Base-by-base conservation (phyloP, 2,329 filamentous ascomycete species). In the Neofusicoccum sp. region DNA sequence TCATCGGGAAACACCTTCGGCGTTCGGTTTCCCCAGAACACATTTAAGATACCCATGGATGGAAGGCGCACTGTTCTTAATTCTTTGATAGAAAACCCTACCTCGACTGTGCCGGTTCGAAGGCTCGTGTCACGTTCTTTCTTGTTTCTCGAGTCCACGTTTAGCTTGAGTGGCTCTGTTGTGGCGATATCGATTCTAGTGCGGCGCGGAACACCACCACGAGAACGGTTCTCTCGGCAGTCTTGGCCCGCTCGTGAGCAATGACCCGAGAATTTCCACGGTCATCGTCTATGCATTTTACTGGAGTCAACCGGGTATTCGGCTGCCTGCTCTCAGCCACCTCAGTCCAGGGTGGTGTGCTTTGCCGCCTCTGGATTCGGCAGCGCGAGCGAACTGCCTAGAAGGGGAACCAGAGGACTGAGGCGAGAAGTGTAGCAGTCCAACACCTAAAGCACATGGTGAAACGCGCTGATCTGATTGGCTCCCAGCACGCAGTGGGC, bases 361-460 rank as follows among this genome's bases (percentile, higher is more conserved):
- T 43, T 33, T 4, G 51, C 36, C 26, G 51, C 4, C 8, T 4
- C 9, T n/a, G 26, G 26, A 33, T 43, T 16, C 8, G 36, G 11
- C 9, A 31, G 12, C 20, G 16, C 51, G 11, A 43, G 16, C 14
- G 36, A 43, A 33, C n/a, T 33, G 5, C 51, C 28, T 43, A 5
- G 24, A 14, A 8, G 16, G 51, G 51, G 31, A 43, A 43, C 38
- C 9, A 38, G 38, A 3, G 24, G 43, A 24, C n/a, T 24, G 51
- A 56, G 26, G 38, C 36, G 51, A 43, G n/a, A 43, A 33, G 36
- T 43, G 51, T 56, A 43, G 51, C 51, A 56, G 51, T 43, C 51
- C 51, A 43, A 56, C 34, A 43, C 51, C 28, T 43, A 14, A 38
- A 31, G 38, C 51, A 56, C 38, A 43, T 43, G 51, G 36, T 56